Conservation (phyloP, 2,329 filamentous ascomycete genomes). For the Microdochium trichocladiopsis region DNA sequence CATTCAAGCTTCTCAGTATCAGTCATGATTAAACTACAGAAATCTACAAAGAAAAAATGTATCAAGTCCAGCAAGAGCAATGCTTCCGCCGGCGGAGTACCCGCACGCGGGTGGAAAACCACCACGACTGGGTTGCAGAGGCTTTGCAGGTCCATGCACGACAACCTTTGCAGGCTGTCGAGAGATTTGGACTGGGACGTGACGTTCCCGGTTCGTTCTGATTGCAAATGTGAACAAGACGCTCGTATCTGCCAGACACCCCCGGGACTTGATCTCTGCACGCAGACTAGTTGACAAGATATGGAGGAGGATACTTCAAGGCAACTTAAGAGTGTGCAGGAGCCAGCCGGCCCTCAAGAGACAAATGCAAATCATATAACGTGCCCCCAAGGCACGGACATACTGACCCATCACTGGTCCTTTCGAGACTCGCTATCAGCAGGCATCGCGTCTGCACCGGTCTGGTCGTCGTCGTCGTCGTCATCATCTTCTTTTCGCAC, state of each 20-base stretch:
- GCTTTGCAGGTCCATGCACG: not conserved
- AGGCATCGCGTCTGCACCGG: slow-evolving; percentile 21
- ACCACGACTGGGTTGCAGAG: not conserved
- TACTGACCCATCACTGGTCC: slow-evolving; percentile 7
- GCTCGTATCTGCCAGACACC: slow-evolving; percentile 33
- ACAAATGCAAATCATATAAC: slow-evolving; percentile 5
- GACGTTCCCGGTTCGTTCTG: not conserved
- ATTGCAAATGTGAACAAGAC: slow-evolving; percentile 38
- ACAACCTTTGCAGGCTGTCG: not conserved
- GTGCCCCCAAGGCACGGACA: not conserved
- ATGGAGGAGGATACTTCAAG: slow-evolving; percentile 66
- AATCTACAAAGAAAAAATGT: not conserved
- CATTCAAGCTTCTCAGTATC: no score
- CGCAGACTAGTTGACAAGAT: slow-evolving; percentile 94
- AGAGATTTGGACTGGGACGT: not conserved
- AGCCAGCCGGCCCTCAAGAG: slow-evolving; percentile 1
- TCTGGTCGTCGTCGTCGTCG: slow-evolving; percentile 50
- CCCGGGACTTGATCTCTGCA: slow-evolving; percentile 67
- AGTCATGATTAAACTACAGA: no score
- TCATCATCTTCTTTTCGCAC: slow-evolving; percentile 56
- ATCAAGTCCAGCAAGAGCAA: not conserved
- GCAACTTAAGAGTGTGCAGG: slow-evolving; percentile 96
- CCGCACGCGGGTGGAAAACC: not conserved
- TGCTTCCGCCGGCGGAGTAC: not conserved
- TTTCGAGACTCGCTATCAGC: slow-evolving; percentile 10